Conservation (phyloP, 768 basidiomycete species). For the Boletus barrowsii region DNA sequence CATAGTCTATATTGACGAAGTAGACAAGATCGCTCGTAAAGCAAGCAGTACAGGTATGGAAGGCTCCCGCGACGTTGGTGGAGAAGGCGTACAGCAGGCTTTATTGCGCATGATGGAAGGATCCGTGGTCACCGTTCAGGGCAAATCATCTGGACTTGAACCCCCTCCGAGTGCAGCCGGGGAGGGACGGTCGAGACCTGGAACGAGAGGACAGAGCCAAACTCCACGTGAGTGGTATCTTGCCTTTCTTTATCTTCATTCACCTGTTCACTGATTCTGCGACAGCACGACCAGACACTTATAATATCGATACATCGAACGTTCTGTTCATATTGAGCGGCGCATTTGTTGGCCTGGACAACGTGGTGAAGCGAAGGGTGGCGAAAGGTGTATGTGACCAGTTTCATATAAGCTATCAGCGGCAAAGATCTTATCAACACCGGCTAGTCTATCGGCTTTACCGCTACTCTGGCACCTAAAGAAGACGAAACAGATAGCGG, state of each 20-base stretch:
- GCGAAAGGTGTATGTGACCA: conserved; percentile 72
- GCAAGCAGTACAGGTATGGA: conserved; percentile 52
- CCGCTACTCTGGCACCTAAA: conserved; percentile 46
- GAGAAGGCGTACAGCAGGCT: conserved; percentile 95
- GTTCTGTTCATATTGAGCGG: conserved; percentile 94
- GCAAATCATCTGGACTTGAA: conserved; percentile 56
- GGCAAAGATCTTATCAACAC: background rate
- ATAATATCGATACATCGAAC: conserved; percentile 83
- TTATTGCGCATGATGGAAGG: conserved; percentile 95
- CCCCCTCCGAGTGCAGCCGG: conserved; percentile 40
- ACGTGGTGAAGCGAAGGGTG: conserved; percentile 71
- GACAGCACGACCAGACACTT: conserved; percentile 61
- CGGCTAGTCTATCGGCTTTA: conserved; percentile 87
- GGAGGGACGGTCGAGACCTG: conserved; percentile 47
- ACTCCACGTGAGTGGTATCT: conserved; percentile 18
- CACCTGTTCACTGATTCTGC: background rate
- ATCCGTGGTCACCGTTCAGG: conserved; percentile 75
- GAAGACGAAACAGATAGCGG: conserved; percentile 36
- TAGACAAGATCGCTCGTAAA: conserved; percentile 87
- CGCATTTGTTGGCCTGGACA: conserved; percentile 91
- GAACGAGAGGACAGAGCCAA: conserved; percentile 46
- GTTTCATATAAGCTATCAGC: background rate
- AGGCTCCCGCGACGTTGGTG: conserved; percentile 83
- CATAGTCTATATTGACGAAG: conserved; percentile 95
- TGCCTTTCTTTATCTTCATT: background rate